Conservation (phyloP, 2,329 filamentous ascomycete species). For the Coleophoma eucalyptorum region DNA sequence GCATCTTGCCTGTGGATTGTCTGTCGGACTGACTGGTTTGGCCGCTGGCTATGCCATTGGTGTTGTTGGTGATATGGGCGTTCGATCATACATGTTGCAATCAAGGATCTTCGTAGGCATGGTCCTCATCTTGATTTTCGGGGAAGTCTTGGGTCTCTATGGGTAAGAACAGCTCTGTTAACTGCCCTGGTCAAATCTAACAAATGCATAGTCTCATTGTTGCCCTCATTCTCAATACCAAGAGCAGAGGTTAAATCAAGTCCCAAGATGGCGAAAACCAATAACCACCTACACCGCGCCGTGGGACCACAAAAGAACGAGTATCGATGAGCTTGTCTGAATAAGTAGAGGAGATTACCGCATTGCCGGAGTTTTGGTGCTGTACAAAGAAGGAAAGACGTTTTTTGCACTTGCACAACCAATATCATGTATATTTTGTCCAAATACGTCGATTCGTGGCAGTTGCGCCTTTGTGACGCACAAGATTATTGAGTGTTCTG, state of each 20-base stretch:
- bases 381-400: constrained; percentile 19
- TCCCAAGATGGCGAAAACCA: no score
- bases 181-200: no score
- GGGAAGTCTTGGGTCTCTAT: constrained; percentile 93
- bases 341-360: constrained; percentile 15
- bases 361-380: constrained; percentile 27
- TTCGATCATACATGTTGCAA: constrained; percentile 94
- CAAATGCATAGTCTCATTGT: constrained; percentile 70
- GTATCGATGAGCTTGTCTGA: constrained; percentile 13
- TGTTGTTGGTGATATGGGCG: constrained; percentile 89
- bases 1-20: constrained; percentile 87
- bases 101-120: constrained; percentile 96
- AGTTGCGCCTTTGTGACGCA: no score
- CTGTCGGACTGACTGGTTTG: constrained; percentile 87
- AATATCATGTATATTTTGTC: constrained; percentile 16
- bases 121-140: constrained; percentile 98
- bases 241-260: constrained; percentile 35
- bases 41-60: constrained; percentile 97
- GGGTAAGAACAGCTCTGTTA: constrained; percentile 56
- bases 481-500: no score
- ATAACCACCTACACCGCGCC: no score
- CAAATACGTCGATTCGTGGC: background rate
- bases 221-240: constrained; percentile 88
- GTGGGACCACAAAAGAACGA: no score
- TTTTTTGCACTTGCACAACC: constrained; percentile 11